Evolutionary conservation across 192 early-diverging fungal genomes (phyloP), one percentile per base, ranked within the genome.

Genomic region (Phycomyces nitens): DNA sequence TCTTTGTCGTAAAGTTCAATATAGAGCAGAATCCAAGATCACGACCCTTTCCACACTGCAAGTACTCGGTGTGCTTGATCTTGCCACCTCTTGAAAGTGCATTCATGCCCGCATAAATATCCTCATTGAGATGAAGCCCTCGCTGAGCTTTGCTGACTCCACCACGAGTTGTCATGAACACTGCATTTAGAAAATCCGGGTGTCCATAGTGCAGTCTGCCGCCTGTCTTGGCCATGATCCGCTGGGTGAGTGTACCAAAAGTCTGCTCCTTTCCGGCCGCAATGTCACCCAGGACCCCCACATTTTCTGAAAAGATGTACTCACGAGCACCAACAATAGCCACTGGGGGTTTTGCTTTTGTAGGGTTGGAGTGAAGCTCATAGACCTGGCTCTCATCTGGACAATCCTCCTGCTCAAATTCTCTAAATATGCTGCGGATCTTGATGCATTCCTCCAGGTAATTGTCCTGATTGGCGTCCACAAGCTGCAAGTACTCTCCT

Each of bases 31-130:
- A 88, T 21, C 87, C 85, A 24, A 90, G 71, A 67, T 90, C 89
- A 65, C 87, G 82, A 10, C 89, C 89, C 73, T 90, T 90, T 47
- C 89, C 89, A 66, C 86, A 87, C 70, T 90, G 89, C 62, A 85
- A 83, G 77, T 90, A 90, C 69, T 90, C 89, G 21, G 85, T 81
- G 70, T 90, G 89, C 68, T 86, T 88, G 74, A 89, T 90, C 21
- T 80, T 74, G 0, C 88, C 89, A 66, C 89, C 89, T 27, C 89
- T 77, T 40, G 76, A 71, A 39, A 88, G 82, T 29, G 85, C 86
- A 72, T 82, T 86, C 88, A 90, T 90, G 56, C 89, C 89, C 20
- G 89, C 88, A 64, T 85, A 90, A 60, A 90, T 90, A 77, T 90
- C 89, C 76, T 90, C 89, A 71, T 90, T 90, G 52, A 90, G 74